These are phyloP conservation scores for Xylariaceae sp. DNA, from an alignment of 2,329 filamentous ascomycete species.

Conservation along the genomic window DNA sequence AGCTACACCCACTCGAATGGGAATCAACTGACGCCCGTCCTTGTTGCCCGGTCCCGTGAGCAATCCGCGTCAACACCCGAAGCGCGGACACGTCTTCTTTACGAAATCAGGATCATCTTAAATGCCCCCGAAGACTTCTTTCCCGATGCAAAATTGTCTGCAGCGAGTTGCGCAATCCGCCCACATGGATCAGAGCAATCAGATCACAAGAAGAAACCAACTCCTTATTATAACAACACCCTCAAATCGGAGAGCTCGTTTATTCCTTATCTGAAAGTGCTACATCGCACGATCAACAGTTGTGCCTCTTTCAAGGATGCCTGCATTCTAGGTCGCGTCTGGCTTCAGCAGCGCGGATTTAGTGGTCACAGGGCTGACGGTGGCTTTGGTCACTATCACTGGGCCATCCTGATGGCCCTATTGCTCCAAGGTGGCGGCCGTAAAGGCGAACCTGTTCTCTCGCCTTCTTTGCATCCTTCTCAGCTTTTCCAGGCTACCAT, in stretches of 20 bases:
- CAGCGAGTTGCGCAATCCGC: slow-evolving; percentile 67
- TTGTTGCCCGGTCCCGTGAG: slow-evolving; percentile 41
- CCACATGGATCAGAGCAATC: slow-evolving; percentile 43
- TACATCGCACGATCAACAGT: slow-evolving; percentile 65
- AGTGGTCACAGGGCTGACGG: slow-evolving; percentile 64
- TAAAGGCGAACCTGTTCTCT: slow-evolving; percentile 67
- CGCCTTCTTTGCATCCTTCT: slow-evolving; percentile 78
- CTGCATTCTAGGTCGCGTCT: slow-evolving; percentile 79
- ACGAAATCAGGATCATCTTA: slow-evolving; percentile 71
- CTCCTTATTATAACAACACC: slow-evolving; percentile 86
- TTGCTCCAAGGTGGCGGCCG: slow-evolving; percentile 74
- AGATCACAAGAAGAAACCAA: slow-evolving; percentile 47
- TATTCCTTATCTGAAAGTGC: slow-evolving; percentile 68
- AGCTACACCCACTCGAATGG: slow-evolving; percentile 66
- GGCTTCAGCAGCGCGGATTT: slow-evolving; percentile 86
- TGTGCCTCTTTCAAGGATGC: slow-evolving; percentile 76
- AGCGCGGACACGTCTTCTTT: slow-evolving; percentile 34
- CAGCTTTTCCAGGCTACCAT: slow-evolving; percentile 92
- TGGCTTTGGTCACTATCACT: slow-evolving; percentile 92
- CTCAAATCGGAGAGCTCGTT: slow-evolving; percentile 74
- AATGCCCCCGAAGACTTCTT: slow-evolving; percentile 69
- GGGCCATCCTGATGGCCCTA: slow-evolving; percentile 74
- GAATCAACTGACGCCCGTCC: slow-evolving; percentile 71
- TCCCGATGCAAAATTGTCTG: slow-evolving; percentile 64
- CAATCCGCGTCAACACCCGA: slow-evolving; percentile 22